Percentiles rank a stretch among this genome's conserved stretches.
Conservation (phyloP, 1,284 basidiomycete species). For the Trametes versicolor region DNA sequence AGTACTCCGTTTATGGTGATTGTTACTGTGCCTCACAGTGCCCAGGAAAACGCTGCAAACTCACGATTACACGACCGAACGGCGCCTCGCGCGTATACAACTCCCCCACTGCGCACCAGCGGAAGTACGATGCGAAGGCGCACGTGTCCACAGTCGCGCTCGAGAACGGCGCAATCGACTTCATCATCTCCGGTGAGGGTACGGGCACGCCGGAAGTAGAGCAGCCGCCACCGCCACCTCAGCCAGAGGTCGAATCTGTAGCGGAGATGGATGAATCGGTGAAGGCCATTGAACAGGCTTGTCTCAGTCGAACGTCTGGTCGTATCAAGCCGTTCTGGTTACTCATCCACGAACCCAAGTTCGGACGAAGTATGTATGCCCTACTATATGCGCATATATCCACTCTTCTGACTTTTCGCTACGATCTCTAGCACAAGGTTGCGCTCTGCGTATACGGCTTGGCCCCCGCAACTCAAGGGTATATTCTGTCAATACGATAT, state of each 20-base stretch:
- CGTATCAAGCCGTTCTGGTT: constrained; percentile 61
- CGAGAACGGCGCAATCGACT: constrained; percentile 65
- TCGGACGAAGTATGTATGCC: constrained; percentile 52
- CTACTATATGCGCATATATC: background rate
- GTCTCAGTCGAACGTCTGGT: constrained; percentile 60
- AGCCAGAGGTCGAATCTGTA: constrained; percentile 22
- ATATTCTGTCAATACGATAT: constrained; percentile 58
- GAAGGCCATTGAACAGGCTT: constrained; percentile 58
- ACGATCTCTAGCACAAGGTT: constrained; percentile 56
- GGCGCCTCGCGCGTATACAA: constrained; percentile 60
- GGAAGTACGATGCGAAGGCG: constrained; percentile 56
- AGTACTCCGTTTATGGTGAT: constrained; percentile 13
- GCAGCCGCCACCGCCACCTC: constrained; percentile 16
- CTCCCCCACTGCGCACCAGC: constrained; percentile 52
- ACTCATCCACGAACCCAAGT: constrained; percentile 55
- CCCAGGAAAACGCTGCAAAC: constrained; percentile 63
- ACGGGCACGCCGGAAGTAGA: constrained; percentile 18
- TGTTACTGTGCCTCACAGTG: background rate
- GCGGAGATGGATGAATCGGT: constrained; percentile 40
- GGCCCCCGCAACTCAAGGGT: constrained; percentile 55
- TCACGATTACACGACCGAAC: constrained; percentile 64
- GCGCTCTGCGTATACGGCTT: constrained; percentile 62
- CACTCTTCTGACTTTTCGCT: constrained; percentile 12
- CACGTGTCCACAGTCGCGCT: constrained; percentile 63
- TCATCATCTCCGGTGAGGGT: constrained; percentile 54